Percentiles rank a stretch among this genome's conserved stretches.
phyloP scores from a whole-genome alignment of 306 rosid genomes.

The Rosa rugosa region DNA sequence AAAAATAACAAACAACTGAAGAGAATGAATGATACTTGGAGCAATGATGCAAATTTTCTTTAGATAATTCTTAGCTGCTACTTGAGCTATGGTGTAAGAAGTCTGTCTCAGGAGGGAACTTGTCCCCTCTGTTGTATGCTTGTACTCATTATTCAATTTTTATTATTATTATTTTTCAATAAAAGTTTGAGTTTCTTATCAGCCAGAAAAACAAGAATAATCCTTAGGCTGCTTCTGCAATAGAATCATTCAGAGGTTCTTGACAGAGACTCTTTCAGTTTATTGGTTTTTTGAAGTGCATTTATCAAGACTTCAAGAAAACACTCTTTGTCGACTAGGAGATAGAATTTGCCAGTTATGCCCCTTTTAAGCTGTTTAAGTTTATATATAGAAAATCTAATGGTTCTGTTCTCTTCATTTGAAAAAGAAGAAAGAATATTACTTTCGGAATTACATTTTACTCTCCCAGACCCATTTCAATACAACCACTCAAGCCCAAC shows the following conservation, averaged over 20 bases:
- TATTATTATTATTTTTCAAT: neutral
- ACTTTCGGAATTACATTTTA: neutral
- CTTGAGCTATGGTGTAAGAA: neutral
- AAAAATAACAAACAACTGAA: too few relatives aligned
- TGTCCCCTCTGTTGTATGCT: neutral
- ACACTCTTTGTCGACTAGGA: neutral
- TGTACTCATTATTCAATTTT: neutral
- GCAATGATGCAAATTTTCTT: neutral
- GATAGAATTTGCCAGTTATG: neutral
- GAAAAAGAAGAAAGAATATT: neutral
- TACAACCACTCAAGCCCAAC: neutral
- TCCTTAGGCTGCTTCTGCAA: neutral
- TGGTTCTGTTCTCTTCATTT: neutral
- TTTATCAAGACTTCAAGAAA: neutral
- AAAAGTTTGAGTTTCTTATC: neutral
- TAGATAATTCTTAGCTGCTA: neutral
- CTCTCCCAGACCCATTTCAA: neutral
- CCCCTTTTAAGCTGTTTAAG: neutral
- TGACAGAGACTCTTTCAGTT: neutral
- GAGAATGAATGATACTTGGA: neutral
- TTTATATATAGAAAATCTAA: neutral
- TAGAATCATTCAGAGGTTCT: neutral
- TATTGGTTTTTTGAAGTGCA: neutral
- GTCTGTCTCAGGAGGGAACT: neutral
- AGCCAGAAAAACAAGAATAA: neutral